Conservation (phyloP, 2,329 filamentous ascomycete species). For the Colletotrichum magnum region DNA sequence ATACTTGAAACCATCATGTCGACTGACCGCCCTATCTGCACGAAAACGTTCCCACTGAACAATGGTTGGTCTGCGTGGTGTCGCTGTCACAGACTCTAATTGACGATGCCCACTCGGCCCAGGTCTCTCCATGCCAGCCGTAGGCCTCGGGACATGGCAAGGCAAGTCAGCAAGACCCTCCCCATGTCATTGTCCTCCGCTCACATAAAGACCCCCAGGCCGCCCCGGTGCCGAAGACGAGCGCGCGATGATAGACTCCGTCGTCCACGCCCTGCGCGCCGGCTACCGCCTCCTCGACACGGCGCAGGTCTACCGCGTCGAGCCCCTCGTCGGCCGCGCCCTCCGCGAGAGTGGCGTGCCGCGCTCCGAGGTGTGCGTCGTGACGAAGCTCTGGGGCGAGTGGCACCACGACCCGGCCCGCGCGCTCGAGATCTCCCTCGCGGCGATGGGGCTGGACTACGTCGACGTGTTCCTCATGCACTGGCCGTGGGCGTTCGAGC, state of each 20-base stretch:
- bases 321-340: background rate
- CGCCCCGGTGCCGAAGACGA: conserved; percentile 33
- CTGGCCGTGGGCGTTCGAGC: conserved; percentile 42
- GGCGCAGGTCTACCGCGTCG: conserved; percentile 39
- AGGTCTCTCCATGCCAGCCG: conserved; percentile 36
- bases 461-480: conserved; percentile 55
- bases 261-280: conserved; percentile 46
- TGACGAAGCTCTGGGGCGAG: conserved; percentile 54
- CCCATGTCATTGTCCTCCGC: background rate
- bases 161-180: conserved; percentile 23
- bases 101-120: background rate
- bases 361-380: conserved; percentile 63
- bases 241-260: conserved; percentile 45
- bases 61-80: conserved; percentile 13
- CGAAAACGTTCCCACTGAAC: conserved; percentile 31
- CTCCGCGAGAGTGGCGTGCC: conserved; percentile 47
- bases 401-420: conserved; percentile 45
- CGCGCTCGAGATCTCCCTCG: conserved; percentile 46
- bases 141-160: conserved; percentile 45
- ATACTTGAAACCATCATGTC: background rate
- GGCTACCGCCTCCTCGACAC: conserved; percentile 50
- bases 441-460: conserved; percentile 46
- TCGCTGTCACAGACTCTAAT: background rate
- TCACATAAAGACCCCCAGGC: conserved; percentile 9
- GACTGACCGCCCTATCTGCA: conserved; percentile 8